phyloP scores from a whole-genome alignment of 148 eudicot genomes.

The Nepenthes mirabilis region DNA sequence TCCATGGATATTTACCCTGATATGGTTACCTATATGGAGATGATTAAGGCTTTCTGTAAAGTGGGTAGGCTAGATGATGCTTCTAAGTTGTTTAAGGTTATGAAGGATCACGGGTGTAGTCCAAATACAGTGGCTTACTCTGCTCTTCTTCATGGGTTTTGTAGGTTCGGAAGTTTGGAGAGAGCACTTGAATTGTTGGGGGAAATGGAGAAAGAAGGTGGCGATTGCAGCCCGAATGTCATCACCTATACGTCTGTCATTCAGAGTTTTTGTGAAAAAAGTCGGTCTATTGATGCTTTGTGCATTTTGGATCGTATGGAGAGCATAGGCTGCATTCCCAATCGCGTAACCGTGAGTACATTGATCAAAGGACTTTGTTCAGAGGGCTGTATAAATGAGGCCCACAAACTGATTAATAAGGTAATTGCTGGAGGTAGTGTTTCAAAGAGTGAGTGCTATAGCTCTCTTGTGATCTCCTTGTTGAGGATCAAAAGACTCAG shows the following conservation, averaged over 20 bases:
- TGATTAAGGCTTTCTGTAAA: constrained; percentile 63
- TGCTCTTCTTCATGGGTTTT: constrained; percentile 57
- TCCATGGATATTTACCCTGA: constrained; percentile 3
- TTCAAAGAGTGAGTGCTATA: constrained; percentile 42
- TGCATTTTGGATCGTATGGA: constrained; percentile 52
- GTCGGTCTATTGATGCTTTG: constrained; percentile 45
- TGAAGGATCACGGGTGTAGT: constrained; percentile 46
- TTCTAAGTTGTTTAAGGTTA: constrained; percentile 39
- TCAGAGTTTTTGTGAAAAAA: constrained; percentile 45
- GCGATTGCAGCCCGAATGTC: constrained; percentile 49
- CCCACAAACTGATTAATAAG: constrained; percentile 33
- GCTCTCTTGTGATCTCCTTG: constrained; percentile 42
- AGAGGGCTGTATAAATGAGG: constrained; percentile 47
- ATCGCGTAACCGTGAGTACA: constrained; percentile 46
- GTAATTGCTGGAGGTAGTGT: constrained; percentile 32
- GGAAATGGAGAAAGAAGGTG: constrained; percentile 69
- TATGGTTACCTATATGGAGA: constrained; percentile 25
- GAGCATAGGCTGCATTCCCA: constrained; percentile 36
- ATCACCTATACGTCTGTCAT: constrained; percentile 63
- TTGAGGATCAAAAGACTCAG: constrained; percentile 27
- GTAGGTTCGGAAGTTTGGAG: constrained; percentile 42
- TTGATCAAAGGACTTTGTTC: constrained; percentile 52
- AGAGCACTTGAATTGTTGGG: constrained; percentile 51
- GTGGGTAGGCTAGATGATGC: constrained; percentile 70
- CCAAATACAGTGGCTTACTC: constrained; percentile 58